Evolutionary conservation across 2,329 filamentous ascomycete species (phyloP), one percentile per base, ranked within the genome.

Genomic region (Aspergillus versicolor): DNA sequence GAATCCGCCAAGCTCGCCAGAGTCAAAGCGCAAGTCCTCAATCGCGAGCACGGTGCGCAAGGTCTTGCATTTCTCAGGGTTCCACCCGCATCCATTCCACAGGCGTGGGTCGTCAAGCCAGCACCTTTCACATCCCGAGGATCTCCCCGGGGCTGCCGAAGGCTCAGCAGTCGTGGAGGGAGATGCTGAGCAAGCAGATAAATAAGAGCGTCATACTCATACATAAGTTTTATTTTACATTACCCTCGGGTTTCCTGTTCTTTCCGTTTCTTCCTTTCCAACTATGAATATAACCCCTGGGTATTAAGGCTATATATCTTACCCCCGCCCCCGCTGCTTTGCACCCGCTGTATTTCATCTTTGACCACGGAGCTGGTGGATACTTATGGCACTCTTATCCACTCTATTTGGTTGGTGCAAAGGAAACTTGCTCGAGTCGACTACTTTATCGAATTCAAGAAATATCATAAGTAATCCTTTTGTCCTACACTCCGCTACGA

Each of bases 31-130:
- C 3, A 65, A 70, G 19, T 71, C 70, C 1, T 70, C 72, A 9
- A 74, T 77, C 42, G 74, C 70, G 11, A 74, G 67, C 42, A 73
- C 75, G 2, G 72, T 77, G 57, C 73, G 73, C 48, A 77, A 76
- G 58, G 74, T 77, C 0, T 61, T 77, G 22, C 70, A 75, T 15
- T 68, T 76, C 46, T 70, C 69, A 1, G 62, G 67, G 38, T 65
- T 70, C 48, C 66, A 70, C 61, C 58, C 64, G 13, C 69, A 73
- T 55, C 68, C 73, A 2, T 75, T 77, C 58, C 74, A 76, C 63
- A 68, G 74, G 11, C 70, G 74, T 15, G 66, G 70, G 3, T 63
- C 61, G n/a, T 67, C 69, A 6, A 73, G 67, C 48, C 64, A 66
- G 21, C 42, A 52, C 11, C 46, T 61, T 41, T 56, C 30, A 11